Evolutionary conservation across 345 rosid species (phyloP), one percentile per base, ranked within the genome.

Genomic region (Aethionema arabicum): DNA sequence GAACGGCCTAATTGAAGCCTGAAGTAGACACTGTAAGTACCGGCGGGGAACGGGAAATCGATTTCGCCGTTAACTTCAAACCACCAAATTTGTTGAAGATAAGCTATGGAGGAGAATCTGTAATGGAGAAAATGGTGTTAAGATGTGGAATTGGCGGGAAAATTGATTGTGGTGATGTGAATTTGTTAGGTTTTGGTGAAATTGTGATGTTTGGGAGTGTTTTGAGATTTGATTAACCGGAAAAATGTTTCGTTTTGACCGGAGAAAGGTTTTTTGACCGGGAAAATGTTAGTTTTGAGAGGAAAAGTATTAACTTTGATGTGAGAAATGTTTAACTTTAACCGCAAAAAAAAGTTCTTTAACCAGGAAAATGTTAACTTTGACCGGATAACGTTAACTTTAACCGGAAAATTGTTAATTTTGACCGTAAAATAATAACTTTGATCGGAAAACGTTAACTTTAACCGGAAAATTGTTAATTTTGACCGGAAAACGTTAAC

Each of bases 1-100:
- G 87, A 52, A 16, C 72, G 74, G 4, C 99, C 99, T 56, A 95
- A 37, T 40, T 85, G 92, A 54, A 95, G 77, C 77, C 97, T 79
- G 86, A 95, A 88, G 69, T 76, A 88, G 44, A 90, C 62, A 63
- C 96, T 83, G 50, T 95, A 90, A 30, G 81, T 78, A 15, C 99
- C 98, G 0, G 73, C 69, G 0, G 98, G 99, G 58, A 90, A 81
- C 0, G 96, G 93, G 63, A 95, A 90, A 68, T 95, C 96, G 12
- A 95, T 75, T 68, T 86, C 89, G 0, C 99, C 96, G n/a, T 80
- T 72, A 4, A 86, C 95, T 76, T 95, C 96, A 58, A 90, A 81
- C 99, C 99, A 95, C 99, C 99, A 95, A 44, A 70, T 90, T 78
- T 90, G 99, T 74, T 88, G 97, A 50, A 95, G 97, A 78, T 88